Evolutionary conservation across 2,329 filamentous ascomycete genomes (phyloP).

Genomic region (Arachnomyces sp.): DNA sequence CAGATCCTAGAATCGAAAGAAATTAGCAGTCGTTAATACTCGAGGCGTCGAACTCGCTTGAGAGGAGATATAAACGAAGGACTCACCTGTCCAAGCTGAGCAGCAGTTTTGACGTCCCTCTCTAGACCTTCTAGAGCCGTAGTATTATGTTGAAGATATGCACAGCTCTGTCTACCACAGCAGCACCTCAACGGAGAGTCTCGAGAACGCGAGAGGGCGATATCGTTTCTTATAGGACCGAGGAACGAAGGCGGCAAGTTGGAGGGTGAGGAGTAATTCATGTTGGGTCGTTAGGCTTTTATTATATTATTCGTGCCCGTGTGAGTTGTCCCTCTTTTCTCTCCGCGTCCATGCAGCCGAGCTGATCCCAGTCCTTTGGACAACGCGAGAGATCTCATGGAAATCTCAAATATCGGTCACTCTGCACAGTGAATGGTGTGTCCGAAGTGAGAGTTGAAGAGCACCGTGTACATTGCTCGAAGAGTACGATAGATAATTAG

Average conservation of each 20-base stretch:
- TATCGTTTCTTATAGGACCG: neutral
- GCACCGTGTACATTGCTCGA: too few relatives aligned
- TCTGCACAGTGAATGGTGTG: too few relatives aligned
- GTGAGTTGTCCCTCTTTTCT: neutral
- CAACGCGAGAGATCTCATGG: too few relatives aligned
- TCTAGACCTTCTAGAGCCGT: conserved; percentile 71
- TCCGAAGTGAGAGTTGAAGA: too few relatives aligned
- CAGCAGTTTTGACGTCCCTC: conserved; percentile 77
- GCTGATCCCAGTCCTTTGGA: too few relatives aligned
- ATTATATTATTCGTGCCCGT: conserved; percentile 4
- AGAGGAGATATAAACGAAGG: conserved; percentile 15
- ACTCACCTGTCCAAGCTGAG: conserved; percentile 85
- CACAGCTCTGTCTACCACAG: conserved; percentile 73
- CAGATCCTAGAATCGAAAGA: conserved; percentile 56
- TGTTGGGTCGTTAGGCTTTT: too few relatives aligned
- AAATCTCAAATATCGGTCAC: too few relatives aligned
- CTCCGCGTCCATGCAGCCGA: too few relatives aligned
- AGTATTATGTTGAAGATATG: conserved; percentile 72
- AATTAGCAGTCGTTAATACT: conserved; percentile 20
- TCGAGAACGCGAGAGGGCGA: neutral
- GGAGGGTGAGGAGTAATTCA: neutral
- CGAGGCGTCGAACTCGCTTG: conserved; percentile 16
- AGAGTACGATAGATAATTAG: too few relatives aligned
- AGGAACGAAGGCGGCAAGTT: neutral
- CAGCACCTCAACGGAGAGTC: conserved; percentile 54